Conservation (phyloP, 352 stramenopile genomes). For the Globisporangium camurandrum region DNA sequence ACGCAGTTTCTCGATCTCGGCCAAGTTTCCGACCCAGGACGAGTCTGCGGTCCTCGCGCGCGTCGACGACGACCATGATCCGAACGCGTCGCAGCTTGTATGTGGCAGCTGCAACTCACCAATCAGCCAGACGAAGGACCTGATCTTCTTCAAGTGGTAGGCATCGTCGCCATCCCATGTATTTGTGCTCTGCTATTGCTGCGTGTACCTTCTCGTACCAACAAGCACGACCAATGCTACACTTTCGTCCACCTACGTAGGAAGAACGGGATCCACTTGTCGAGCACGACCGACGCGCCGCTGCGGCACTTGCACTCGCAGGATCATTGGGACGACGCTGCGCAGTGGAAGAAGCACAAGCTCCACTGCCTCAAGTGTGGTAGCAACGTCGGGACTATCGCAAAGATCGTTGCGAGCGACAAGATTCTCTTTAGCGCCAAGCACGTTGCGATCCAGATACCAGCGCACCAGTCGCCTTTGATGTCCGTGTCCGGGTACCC, state of each 20-base stretch:
- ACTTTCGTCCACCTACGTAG: constrained; percentile 10
- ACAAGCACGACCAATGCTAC: no score
- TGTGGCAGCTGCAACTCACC: constrained; percentile 62
- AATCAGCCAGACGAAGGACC: constrained; percentile 49
- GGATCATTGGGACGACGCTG: constrained; percentile 24
- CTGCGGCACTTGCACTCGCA: constrained; percentile 46
- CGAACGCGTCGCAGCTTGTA: constrained; percentile 41
- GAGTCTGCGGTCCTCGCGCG: constrained; percentile 41
- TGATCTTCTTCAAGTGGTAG: constrained; percentile 77
- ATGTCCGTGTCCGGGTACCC: constrained; percentile 69
- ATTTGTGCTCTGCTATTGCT: neutral
- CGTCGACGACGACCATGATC: constrained; percentile 22
- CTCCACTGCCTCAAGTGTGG: constrained; percentile 65
- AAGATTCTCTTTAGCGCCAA: constrained; percentile 68
- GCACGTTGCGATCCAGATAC: constrained; percentile 64
- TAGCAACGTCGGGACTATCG: constrained; percentile 50
- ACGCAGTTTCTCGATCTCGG: constrained; percentile 12
- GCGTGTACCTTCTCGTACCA: neutral
- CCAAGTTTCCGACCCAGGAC: constrained; percentile 46
- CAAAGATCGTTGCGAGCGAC: constrained; percentile 50
- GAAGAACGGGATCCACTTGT: constrained; percentile 65
- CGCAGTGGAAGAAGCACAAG: constrained; percentile 54
- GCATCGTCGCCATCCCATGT: neutral
- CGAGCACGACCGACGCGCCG: constrained; percentile 50
- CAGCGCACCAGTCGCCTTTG: constrained; percentile 57